Evolutionary conservation across 1,139 yeast species (phyloP).

Genomic region (Debaryomyces fabryi): DNA sequence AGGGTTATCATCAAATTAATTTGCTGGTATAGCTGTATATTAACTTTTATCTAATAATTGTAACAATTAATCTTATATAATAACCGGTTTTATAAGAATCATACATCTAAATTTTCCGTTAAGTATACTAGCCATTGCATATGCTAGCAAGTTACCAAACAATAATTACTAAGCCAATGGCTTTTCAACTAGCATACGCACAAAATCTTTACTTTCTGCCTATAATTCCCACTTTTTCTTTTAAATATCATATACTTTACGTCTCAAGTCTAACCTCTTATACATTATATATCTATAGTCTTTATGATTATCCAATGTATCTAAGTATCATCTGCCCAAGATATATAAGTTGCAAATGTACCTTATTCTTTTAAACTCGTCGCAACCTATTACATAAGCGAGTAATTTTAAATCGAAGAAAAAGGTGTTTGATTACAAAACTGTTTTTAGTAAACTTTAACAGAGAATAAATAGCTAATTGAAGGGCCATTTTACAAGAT

Average conservation of each 20-base stretch:
- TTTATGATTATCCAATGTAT: not conserved
- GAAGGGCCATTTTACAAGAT: slow-evolving; percentile 1
- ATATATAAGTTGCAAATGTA: not conserved
- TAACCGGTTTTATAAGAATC: not conserved
- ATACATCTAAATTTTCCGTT: not conserved
- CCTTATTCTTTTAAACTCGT: not conserved
- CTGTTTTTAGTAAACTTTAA: not conserved
- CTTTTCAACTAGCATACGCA: not conserved
- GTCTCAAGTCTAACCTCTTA: no score
- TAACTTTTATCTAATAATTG: not conserved
- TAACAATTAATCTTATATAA: not conserved
- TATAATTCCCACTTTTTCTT: not conserved
- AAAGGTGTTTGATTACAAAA: slow-evolving; percentile 5
- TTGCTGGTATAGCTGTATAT: not conserved
- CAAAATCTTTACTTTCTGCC: not conserved
- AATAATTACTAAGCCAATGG: not conserved
- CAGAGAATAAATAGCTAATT: not conserved
- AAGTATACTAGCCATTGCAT: not conserved
- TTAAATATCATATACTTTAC: not conserved
- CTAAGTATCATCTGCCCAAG: not conserved
- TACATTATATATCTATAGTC: not conserved
- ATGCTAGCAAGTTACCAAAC: not conserved
- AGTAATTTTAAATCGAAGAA: not conserved
- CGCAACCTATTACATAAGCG: not conserved
- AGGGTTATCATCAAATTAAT: slow-evolving; percentile 13